Conservation (phyloP, 768 basidiomycete species). For the Boletus tomentosulus region DNA sequence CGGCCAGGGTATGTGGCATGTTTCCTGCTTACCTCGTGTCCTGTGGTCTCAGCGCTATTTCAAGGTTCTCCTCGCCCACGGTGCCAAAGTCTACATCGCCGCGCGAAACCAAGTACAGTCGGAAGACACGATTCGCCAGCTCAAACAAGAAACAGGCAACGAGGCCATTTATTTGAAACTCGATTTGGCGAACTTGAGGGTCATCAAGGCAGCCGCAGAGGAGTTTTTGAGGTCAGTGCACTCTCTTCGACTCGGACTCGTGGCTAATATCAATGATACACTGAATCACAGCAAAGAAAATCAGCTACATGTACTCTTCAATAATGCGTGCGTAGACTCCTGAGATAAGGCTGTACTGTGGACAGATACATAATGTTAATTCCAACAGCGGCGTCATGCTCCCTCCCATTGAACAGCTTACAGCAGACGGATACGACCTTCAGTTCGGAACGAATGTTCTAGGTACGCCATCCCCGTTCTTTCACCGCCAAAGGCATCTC, state of each 20-base stretch:
- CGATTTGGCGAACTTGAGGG: conserved; percentile 35
- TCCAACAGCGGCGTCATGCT: conserved; percentile 45
- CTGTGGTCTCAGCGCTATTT: not conserved
- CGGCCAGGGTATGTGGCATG: conserved; percentile 10
- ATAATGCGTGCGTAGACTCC: conserved; percentile 42
- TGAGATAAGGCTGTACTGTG: not conserved
- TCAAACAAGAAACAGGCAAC: conserved; percentile 32
- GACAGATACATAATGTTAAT: not conserved
- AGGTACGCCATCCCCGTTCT: conserved; percentile 21
- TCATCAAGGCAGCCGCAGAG: conserved; percentile 33
- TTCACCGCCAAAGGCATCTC: too few relatives aligned
- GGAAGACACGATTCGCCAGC: conserved; percentile 26
- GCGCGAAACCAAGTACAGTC: conserved; percentile 24
- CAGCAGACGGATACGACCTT: conserved; percentile 42
- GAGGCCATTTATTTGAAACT: conserved; percentile 32
- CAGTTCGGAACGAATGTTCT: conserved; percentile 37
- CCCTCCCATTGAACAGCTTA: conserved; percentile 36
- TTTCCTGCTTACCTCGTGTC: not conserved
- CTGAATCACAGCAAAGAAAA: conserved; percentile 37
- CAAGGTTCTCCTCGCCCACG: conserved; percentile 25
- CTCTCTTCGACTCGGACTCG: not conserved
- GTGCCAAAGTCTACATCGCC: conserved; percentile 37
- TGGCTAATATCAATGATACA: not conserved
- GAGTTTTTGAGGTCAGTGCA: conserved; percentile 25
- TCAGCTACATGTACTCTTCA: conserved; percentile 45